These are phyloP conservation scores for Penicillium vulpinum DNA, from an alignment of 2,329 filamentous ascomycete genomes.

Conservation along the genomic window DNA sequence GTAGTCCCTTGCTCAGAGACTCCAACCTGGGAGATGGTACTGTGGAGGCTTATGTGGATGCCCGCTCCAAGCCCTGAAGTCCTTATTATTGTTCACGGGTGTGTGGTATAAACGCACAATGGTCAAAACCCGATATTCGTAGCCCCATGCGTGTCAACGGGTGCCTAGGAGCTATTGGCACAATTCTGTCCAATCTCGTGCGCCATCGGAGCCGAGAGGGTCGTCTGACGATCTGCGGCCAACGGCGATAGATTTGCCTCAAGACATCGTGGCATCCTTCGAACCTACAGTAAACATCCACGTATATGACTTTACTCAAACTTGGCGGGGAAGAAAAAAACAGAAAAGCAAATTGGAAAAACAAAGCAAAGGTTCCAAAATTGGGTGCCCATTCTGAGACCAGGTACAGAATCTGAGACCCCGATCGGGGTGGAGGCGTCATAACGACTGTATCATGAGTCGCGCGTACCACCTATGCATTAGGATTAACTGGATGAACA, in stretches of 20 bases:
- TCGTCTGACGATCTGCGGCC: slow-evolving; percentile 6
- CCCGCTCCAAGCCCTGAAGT: neutral
- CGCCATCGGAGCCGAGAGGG: slow-evolving; percentile 6
- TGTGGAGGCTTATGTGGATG: neutral
- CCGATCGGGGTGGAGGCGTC: slow-evolving; percentile 11
- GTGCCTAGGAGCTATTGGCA: neutral
- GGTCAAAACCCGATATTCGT: neutral
- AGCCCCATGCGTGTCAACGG: neutral
- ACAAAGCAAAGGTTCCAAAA: neutral
- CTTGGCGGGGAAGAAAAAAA: neutral
- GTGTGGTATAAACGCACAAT: neutral
- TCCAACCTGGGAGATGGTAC: neutral
- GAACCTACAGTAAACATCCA: neutral
- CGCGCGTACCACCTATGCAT: slow-evolving; percentile 6
- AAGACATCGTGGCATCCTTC: slow-evolving; percentile 5
- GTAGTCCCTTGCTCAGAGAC: neutral
- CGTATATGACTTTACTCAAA: neutral
- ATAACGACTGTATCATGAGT: slow-evolving; percentile 15
- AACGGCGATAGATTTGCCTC: slow-evolving; percentile 1
- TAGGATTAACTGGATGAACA: no score
- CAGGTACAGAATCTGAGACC: slow-evolving; percentile 6
- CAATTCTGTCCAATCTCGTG: neutral
- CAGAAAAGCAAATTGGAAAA: neutral
- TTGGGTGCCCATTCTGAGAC: slow-evolving; percentile 1
- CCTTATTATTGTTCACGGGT: neutral